phyloP scores from a whole-genome alignment of 2,329 filamentous ascomycete genomes.

The Grosmannia huntii region DNA sequence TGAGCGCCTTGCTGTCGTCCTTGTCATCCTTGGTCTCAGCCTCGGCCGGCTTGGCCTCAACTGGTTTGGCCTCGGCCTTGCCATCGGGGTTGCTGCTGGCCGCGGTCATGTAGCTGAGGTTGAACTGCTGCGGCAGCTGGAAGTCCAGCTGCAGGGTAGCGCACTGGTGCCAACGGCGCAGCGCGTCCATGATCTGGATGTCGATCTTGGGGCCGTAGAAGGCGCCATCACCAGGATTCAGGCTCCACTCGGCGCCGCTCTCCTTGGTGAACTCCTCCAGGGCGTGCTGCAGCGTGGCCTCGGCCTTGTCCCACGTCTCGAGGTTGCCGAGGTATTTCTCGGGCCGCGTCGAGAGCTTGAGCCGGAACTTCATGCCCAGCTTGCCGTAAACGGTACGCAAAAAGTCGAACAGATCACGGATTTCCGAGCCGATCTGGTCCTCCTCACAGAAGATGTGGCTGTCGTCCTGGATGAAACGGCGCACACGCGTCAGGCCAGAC shows the following conservation, averaged over 20 bases:
- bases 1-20: slow-evolving; percentile 25
- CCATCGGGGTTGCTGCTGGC: slow-evolving; percentile 10
- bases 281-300: slow-evolving; percentile 65
- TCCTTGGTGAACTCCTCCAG: slow-evolving; percentile 60
- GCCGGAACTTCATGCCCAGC: slow-evolving; percentile 80
- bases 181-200: slow-evolving; percentile 81
- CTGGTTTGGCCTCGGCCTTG: slow-evolving; percentile 4
- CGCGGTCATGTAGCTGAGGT: slow-evolving; percentile 17
- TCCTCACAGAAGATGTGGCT: slow-evolving; percentile 75
- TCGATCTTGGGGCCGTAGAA: slow-evolving; percentile 99
- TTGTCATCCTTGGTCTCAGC: slow-evolving; percentile 12
- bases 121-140: slow-evolving; percentile 32
- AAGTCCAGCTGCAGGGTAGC: slow-evolving; percentile 94
- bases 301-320: slow-evolving; percentile 80
- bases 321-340: slow-evolving; percentile 83
- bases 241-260: slow-evolving; percentile 57
- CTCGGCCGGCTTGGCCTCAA: slow-evolving; percentile 6
- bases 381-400: slow-evolving; percentile 61
- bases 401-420: slow-evolving; percentile 79
- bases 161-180: slow-evolving; percentile 66
- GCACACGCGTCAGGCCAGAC: slow-evolving; percentile 69
- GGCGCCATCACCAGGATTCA: slow-evolving; percentile 90
- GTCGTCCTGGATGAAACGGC: slow-evolving; percentile 83
- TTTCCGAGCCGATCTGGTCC: slow-evolving; percentile 62
- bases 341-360: slow-evolving; percentile 82